Conservation (phyloP, 345 rosid genomes). For the Melaleuca quinquenervia region DNA sequence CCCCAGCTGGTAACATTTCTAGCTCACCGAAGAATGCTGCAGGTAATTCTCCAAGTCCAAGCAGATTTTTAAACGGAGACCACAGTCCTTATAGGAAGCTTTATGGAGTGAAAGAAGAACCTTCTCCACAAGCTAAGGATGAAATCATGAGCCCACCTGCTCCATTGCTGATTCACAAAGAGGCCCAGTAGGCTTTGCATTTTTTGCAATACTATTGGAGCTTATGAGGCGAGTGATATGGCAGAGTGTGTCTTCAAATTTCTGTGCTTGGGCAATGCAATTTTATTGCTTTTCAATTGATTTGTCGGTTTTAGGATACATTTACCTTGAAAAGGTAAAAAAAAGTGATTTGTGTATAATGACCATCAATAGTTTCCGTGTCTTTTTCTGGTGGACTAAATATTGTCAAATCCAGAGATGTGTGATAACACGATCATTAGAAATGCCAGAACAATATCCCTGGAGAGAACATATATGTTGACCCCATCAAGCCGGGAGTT, state of each 20-base stretch:
- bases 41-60: constrained; percentile 33
- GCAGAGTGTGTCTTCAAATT: background rate
- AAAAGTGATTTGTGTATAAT: background rate
- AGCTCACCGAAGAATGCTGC: constrained; percentile 16
- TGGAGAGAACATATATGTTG: background rate
- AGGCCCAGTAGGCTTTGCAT: constrained; percentile 11
- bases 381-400: background rate
- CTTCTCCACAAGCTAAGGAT: constrained; percentile 18
- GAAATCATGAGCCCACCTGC: constrained; percentile 59
- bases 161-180: constrained; percentile 42
- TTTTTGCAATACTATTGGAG: background rate
- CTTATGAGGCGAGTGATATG: background rate
- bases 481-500: background rate
- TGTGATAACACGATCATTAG: background rate
- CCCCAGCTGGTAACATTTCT: constrained; percentile 14
- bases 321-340: background rate
- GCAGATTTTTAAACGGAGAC: constrained; percentile 28
- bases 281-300: background rate
- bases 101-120: constrained; percentile 31
- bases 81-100: constrained; percentile 35
- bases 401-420: background rate
- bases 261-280: background rate
- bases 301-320: background rate
- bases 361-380: background rate
- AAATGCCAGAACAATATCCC: background rate